Percentiles rank a stretch among this genome's conserved stretches.
These are phyloP conservation scores for Puya raimondii DNA, from an alignment of 176 grass and related monocot genomes.

Conservation along the genomic window DNA sequence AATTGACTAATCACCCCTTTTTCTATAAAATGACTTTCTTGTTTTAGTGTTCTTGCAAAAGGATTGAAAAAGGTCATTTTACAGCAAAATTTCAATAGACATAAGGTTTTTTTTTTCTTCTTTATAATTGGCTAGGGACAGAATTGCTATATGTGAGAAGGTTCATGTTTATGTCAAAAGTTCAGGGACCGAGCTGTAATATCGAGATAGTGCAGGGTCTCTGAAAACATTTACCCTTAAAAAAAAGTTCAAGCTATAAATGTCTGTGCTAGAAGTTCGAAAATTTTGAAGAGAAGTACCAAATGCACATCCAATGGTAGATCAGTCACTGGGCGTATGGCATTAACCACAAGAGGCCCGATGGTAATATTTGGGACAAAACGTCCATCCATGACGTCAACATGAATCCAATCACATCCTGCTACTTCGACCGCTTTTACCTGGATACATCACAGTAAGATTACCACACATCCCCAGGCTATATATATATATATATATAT, in stretches of 20 bases:
- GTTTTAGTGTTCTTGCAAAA: too few relatives aligned
- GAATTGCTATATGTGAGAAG: too few relatives aligned
- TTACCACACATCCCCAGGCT: not conserved
- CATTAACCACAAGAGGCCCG: constrained; percentile 81
- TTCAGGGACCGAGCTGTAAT: too few relatives aligned
- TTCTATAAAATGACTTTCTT: too few relatives aligned
- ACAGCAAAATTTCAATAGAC: too few relatives aligned
- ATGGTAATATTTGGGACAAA: constrained; percentile 99
- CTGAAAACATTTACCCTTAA: not conserved
- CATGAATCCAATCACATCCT: constrained; percentile 99
- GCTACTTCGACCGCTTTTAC: constrained; percentile 97
- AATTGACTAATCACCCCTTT: too few relatives aligned
- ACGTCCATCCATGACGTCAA: constrained; percentile 96
- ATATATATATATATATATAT: too few relatives aligned
- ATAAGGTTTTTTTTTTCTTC: too few relatives aligned
- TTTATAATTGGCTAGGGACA: too few relatives aligned
- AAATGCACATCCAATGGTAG: constrained; percentile 97
- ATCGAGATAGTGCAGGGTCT: too few relatives aligned
- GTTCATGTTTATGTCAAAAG: too few relatives aligned
- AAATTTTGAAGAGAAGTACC: constrained; percentile 37
- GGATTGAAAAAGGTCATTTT: too few relatives aligned
- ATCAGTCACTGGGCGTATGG: constrained; percentile 89
- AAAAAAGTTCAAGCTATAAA: not conserved
- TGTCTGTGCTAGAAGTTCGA: not conserved
- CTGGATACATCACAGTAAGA: constrained; percentile 29